Evolutionary conservation across 2,329 filamentous ascomycete genomes (phyloP).

Genomic region (Hortaea sp.): DNA sequence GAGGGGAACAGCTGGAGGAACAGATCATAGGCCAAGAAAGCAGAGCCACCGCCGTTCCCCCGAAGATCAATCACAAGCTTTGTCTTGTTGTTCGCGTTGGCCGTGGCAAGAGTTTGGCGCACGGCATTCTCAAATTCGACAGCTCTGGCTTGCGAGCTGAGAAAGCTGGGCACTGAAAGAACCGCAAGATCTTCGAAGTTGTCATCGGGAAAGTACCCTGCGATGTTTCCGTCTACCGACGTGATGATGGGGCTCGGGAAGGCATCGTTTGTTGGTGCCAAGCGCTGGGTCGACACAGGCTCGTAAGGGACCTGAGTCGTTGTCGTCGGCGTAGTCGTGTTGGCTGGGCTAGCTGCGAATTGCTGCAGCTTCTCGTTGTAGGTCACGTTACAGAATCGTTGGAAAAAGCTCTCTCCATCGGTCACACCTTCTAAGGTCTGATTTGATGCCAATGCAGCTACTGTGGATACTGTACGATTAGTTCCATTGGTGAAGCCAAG

Average conservation of each 20-base stretch:
- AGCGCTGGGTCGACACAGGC: slow-evolving; percentile 1
- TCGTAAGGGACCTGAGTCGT: slow-evolving; percentile 6
- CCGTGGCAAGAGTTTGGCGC: slow-evolving; percentile 37
- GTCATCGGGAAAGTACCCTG: slow-evolving; percentile 37
- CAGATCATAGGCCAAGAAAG: slow-evolving; percentile 30
- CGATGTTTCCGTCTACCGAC: slow-evolving; percentile 15
- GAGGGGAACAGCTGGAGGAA: slow-evolving; percentile 49
- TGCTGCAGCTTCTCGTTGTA: background rate
- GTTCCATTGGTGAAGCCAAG: background rate
- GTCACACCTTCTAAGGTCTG: slow-evolving; percentile 26
- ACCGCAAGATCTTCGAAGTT: slow-evolving; percentile 35
- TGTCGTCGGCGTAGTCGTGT: background rate
- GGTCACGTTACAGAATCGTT: slow-evolving; percentile 23
- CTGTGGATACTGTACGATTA: background rate
- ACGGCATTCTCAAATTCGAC: slow-evolving; percentile 30
- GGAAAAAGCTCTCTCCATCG: slow-evolving; percentile 32
- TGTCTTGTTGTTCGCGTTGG: slow-evolving; percentile 41
- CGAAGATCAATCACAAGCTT: slow-evolving; percentile 56
- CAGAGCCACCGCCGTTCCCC: slow-evolving; percentile 48
- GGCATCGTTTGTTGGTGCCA: no score
- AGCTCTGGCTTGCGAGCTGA: slow-evolving; percentile 14
- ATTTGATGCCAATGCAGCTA: background rate
- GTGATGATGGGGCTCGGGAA: slow-evolving; percentile 2
- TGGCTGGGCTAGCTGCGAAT: background rate
- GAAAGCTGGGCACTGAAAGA: slow-evolving; percentile 35